phyloP scores from a whole-genome alignment of 2,329 filamentous ascomycete species.

The Monascus ruber region DNA sequence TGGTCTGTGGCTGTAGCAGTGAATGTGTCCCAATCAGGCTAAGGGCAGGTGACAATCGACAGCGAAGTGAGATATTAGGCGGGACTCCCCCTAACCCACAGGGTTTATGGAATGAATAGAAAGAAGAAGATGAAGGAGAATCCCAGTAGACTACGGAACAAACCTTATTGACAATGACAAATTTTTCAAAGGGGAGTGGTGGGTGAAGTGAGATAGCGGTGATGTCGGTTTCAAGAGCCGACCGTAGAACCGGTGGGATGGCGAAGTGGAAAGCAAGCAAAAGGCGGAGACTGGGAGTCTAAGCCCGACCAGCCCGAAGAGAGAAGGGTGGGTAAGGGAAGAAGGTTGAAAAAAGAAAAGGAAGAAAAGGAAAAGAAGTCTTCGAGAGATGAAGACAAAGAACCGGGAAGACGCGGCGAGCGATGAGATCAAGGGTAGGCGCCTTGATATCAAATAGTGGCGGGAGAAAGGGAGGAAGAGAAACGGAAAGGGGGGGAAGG shows the following conservation, averaged over 20 bases:
- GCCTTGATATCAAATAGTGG: too few relatives aligned
- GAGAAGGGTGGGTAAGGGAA: constrained; percentile 1
- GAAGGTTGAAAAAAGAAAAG: constrained; percentile 1
- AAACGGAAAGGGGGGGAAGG: too few relatives aligned
- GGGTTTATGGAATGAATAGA: too few relatives aligned
- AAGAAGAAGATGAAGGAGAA: not conserved
- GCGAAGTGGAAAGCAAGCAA: not conserved
- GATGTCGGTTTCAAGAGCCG: constrained; percentile 12
- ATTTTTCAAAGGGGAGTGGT: not conserved
- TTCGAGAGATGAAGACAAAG: not conserved
- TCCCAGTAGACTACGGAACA: constrained; percentile 1
- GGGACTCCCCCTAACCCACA: too few relatives aligned
- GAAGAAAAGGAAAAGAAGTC: not conserved
- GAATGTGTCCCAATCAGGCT: too few relatives aligned
- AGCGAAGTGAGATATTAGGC: too few relatives aligned
- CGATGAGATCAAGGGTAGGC: too few relatives aligned
- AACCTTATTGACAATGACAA: constrained; percentile 6
- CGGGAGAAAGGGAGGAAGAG: too few relatives aligned
- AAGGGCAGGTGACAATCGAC: too few relatives aligned
- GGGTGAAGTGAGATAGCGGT: constrained; percentile 9
- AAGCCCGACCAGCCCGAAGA: not conserved
- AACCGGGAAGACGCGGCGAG: too few relatives aligned
- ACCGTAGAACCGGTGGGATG: constrained; percentile 5
- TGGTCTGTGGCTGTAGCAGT: too few relatives aligned
- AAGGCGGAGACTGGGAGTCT: constrained; percentile 1